Evolutionary conservation across 371 early-diverging fungal genomes (phyloP), one percentile per base, ranked within the genome.

Genomic region (Lichtheimia corymbifera): DNA sequence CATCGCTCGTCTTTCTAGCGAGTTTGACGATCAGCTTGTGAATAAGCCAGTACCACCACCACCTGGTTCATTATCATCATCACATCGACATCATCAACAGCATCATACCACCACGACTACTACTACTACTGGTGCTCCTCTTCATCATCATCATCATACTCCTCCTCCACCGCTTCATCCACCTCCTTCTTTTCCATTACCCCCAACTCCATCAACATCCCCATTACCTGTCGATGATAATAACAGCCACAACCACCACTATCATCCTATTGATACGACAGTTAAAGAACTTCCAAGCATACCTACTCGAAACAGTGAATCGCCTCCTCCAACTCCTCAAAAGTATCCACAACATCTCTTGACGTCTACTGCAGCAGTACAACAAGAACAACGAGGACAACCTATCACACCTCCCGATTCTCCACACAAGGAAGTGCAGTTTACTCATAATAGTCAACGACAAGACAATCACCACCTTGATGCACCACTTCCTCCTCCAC

Each of bases 161-260:
- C 50, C 24, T 40, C 25, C 61, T 25, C 30, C 53, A 42, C 61
- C 53, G 24, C 62, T 27, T 5, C 62, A 62, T 49, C 62, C 62
- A 49, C 62, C 62, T 47, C 62, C 62, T 42, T 62, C 62, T 41
- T 62, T 49, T 40, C 55, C 62, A 40, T 50, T 50, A 15, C 59
- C 59, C 13, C 51, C 59, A 13, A 50, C 51, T 35, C 59, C 59
- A 17, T 20, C 27, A 12, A 15, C 58, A n/a, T 50, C 59, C 50
- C 45, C 59, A 41, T 25, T n/a, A 25, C 51, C 50, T 51, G 27
- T 15, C 4, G 13, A 41, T 17, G 14, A 18, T 13, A 20, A 14
- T 22, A 22, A 28, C 41, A 22, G 17, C 1, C 25, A 51, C 17
- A 35, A 5, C 42, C 52, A 18, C 4, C 15, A n/a, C 3, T 41